A percentile compares a stretch with the other conserved stretches of the same genome.
Evolutionary conservation across 2,329 filamentous ascomycete genomes (phyloP).

Genomic region (Blastomyces percursus): DNA sequence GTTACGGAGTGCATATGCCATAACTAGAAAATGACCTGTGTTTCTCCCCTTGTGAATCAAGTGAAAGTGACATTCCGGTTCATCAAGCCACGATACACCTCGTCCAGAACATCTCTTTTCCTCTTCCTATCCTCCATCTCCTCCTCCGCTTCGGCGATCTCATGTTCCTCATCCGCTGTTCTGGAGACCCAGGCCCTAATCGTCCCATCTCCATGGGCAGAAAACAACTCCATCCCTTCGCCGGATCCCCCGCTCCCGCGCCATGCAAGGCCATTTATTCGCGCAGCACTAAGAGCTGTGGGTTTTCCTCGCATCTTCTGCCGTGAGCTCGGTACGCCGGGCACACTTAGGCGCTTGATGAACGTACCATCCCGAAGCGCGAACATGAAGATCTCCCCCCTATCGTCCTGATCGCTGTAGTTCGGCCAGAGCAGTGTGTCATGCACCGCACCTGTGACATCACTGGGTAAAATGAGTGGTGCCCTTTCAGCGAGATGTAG

Average conservation of each 20-base stretch:
- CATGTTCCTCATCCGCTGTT: conserved; percentile 41
- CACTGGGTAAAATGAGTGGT: conserved; percentile 53
- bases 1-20: background rate
- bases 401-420: conserved; percentile 53
- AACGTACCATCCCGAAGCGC: conserved; percentile 67
- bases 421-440: conserved; percentile 75
- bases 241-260: conserved; percentile 49
- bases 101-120: conserved; percentile 68
- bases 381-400: conserved; percentile 62
- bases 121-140: conserved; percentile 45
- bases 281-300: conserved; percentile 43
- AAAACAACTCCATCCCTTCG: conserved; percentile 60
- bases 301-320: conserved; percentile 31
- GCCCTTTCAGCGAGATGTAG: conserved; percentile 49
- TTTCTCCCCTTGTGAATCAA: background rate
- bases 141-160: conserved; percentile 36
- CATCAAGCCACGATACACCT: conserved; percentile 69
- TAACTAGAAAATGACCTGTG: background rate
- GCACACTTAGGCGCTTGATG: conserved; percentile 58
- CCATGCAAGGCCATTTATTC: conserved; percentile 70
- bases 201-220: conserved; percentile 70
- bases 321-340: conserved; percentile 37
- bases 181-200: conserved; percentile 68
- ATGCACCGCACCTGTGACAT: conserved; percentile 44
- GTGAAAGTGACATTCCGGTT: conserved; percentile 57